phyloP scores from a whole-genome alignment of 202 grass and related monocot genomes.

The Saccharum hybrid region DNA sequence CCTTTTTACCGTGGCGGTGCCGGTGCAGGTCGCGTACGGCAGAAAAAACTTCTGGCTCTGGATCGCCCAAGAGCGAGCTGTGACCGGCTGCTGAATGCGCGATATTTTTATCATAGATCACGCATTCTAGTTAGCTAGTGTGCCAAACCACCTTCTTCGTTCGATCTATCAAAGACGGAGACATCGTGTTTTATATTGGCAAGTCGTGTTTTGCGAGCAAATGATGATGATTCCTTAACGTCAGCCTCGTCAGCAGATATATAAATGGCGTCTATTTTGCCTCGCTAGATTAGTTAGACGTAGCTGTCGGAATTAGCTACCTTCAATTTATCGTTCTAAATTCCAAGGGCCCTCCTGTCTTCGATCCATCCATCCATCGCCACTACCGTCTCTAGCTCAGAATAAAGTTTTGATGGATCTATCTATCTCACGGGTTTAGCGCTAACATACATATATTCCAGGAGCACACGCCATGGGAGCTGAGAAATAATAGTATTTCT shows the following conservation, averaged over 20 bases:
- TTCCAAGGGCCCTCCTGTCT: not conserved
- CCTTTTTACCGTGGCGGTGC: not conserved
- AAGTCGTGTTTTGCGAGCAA: not conserved
- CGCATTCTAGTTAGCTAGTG: not conserved
- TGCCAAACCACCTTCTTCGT: too few species aligned
- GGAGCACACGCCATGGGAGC: conserved; percentile 16
- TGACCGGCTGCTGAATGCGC: not conserved
- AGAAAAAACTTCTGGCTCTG: not conserved
- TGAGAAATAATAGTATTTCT: not conserved
- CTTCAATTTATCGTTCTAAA: not conserved
- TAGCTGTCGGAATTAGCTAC: conserved; percentile 45
- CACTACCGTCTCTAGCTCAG: not conserved
- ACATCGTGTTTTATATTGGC: not conserved
- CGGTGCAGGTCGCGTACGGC: not conserved
- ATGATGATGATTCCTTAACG: not conserved
- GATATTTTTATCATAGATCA: not conserved
- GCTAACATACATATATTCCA: too few species aligned
- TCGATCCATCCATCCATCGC: too few species aligned
- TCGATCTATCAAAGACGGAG: not conserved
- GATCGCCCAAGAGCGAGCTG: not conserved
- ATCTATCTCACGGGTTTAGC: conserved; percentile 5
- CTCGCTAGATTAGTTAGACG: conserved; percentile 19
- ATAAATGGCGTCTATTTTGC: not conserved
- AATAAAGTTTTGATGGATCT: conserved; percentile 25
- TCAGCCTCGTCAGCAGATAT: not conserved